Base-by-base conservation (phyloP, 2,329 filamentous ascomycete species). In the Aspergillus chevalieri region DNA sequence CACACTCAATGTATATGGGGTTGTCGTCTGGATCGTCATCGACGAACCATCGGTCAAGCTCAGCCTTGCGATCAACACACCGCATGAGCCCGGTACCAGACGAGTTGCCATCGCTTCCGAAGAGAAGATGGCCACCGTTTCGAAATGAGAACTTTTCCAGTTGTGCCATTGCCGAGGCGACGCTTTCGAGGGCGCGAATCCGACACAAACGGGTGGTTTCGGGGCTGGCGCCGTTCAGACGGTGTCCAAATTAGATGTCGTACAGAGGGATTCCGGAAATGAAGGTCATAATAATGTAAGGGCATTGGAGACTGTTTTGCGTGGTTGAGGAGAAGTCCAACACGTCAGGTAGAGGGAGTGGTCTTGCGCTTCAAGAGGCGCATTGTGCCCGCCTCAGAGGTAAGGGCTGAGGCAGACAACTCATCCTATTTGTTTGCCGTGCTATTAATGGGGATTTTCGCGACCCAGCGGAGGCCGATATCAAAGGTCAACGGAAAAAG, bases 351-450 rank as follows among this genome's bases (percentile, higher is more conserved):
- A 67, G 15, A 19, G 61, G 64, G 38, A 67, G 56, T 59, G 7
- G 63, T 67, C 34, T 67, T 56, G 10, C 49, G 48, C 46, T 57
- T 57, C 8, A 69, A 46, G 2, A 65, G 44, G n/a, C 51, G 52
- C 63, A 68, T 66, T 7, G 60, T 63, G 26, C 55, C 53, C 7
- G 57, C 61, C 52, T 68, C 62, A 5, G 60, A 60, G 45, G 48
- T 17, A 24, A 50, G 38, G 45, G 43, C 21, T 15, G 45, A 43
- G 42, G 45, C 45, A 34, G 45, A 36, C 14, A 19, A 26, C 24
- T 47, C 43, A 43, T 30, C 44, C n/a, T 42, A 52, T 39, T 50
- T 47, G 33, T 26, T 46, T 42, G 41, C 38, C 9, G 43, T 47
- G 45, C 21, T 43, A 7, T 28, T 36, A 42, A 43, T 33, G 17